Conservation (phyloP, 352 stramenopile species). For the Thraustotheca clavata region DNA sequence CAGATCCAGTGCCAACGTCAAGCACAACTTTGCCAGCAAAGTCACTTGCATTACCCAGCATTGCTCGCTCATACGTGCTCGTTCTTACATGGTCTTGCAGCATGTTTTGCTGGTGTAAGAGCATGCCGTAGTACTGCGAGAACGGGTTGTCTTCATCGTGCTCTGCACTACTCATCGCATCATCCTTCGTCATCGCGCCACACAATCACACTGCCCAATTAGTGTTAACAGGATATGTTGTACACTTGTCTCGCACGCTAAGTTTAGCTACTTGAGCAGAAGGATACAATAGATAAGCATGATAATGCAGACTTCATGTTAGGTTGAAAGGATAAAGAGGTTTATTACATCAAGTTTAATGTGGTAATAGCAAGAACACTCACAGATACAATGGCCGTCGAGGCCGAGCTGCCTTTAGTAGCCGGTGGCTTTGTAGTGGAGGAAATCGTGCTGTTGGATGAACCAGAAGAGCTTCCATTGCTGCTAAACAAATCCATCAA, state of each 20-base stretch:
- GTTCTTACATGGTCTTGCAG: constrained; percentile 98
- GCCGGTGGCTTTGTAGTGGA: background rate
- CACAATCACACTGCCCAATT: too few relatives aligned
- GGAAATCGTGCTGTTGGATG: background rate
- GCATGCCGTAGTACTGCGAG: constrained; percentile 91
- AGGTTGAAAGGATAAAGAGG: too few relatives aligned
- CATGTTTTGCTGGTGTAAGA: constrained; percentile 99
- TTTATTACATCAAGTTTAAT: background rate
- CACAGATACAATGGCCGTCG: background rate
- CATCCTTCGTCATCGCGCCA: background rate
- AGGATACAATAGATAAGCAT: too few relatives aligned
- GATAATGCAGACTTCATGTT: too few relatives aligned
- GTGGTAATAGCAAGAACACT: background rate
- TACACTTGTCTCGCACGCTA: too few relatives aligned
- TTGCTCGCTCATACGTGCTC: constrained; percentile 96
- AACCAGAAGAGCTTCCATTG: background rate
- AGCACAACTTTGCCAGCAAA: constrained; percentile 98
- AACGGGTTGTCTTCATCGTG: constrained; percentile 85
- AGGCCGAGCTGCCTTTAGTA: background rate
- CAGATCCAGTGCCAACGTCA: constrained; percentile 98
- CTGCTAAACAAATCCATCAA: background rate
- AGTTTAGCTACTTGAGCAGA: too few relatives aligned
- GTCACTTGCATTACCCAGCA: constrained; percentile 92
- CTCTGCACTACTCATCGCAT: background rate
- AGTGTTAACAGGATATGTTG: too few relatives aligned